phyloP scores from a whole-genome alignment of 1,284 basidiomycete species.

The Anthracocystis walkeri region DNA sequence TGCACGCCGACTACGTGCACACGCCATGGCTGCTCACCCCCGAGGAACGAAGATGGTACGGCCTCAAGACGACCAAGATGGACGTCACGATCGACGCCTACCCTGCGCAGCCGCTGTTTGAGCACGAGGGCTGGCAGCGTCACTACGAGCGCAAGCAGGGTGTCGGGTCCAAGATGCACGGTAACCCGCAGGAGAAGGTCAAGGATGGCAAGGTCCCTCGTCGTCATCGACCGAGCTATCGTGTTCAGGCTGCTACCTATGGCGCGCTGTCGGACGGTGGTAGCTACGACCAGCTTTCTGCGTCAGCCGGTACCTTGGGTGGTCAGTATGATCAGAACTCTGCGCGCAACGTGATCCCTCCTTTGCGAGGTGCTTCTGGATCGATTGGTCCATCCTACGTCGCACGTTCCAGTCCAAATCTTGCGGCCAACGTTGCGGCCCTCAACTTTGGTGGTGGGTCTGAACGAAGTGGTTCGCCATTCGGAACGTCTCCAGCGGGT shows the following conservation, averaged over 20 bases:
- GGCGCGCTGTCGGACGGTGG: slow-evolving; percentile 36
- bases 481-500: slow-evolving; percentile 23
- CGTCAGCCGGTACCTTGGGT: slow-evolving; percentile 28
- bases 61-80: slow-evolving; percentile 60
- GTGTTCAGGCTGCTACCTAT: slow-evolving; percentile 30
- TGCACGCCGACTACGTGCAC: slow-evolving; percentile 69
- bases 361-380: slow-evolving; percentile 37
- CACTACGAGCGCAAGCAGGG: slow-evolving; percentile 63
- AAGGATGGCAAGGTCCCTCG: slow-evolving; percentile 60
- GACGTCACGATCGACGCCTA: slow-evolving; percentile 61
- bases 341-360: slow-evolving; percentile 42
- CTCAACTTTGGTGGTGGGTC: slow-evolving; percentile 22
- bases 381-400: slow-evolving; percentile 36
- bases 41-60: slow-evolving; percentile 57
- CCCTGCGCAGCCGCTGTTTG: slow-evolving; percentile 55
- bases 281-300: slow-evolving; percentile 37
- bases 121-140: slow-evolving; percentile 60
- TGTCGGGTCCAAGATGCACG: slow-evolving; percentile 62
- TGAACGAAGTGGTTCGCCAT: slow-evolving; percentile 33
- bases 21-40: slow-evolving; percentile 56
- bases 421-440: slow-evolving; percentile 21
- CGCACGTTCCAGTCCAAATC: slow-evolving; percentile 14
- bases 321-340: slow-evolving; percentile 7
- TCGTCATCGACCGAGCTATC: slow-evolving; percentile 46
- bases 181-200: slow-evolving; percentile 65